These are phyloP conservation scores for Arthroderma sp. DNA, from an alignment of 2,329 filamentous ascomycete genomes.

Conservation along the genomic window DNA sequence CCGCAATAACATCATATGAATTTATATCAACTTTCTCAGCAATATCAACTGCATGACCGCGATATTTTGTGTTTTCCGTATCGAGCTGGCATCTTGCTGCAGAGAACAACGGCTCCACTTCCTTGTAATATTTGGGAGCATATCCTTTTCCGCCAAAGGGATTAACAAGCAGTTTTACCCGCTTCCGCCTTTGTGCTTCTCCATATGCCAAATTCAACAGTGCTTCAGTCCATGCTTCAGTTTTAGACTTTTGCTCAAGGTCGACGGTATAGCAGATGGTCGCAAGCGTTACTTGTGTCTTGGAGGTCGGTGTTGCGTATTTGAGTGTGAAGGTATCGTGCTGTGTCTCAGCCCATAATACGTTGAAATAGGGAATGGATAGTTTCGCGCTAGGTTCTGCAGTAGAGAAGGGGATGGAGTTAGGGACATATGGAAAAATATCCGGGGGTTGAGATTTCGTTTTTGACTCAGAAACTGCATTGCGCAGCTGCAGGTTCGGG, in stretches of 20 bases:
- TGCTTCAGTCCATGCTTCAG: slow-evolving; percentile 47
- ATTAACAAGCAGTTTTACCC: slow-evolving; percentile 81
- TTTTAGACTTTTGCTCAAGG: slow-evolving; percentile 36
- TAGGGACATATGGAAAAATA: not conserved
- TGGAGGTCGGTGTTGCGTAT: slow-evolving; percentile 51
- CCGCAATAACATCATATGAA: slow-evolving; percentile 70
- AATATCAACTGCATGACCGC: slow-evolving; percentile 68
- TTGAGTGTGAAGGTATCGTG: slow-evolving; percentile 53
- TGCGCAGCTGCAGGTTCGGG: not conserved
- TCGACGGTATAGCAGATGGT: slow-evolving; percentile 50
- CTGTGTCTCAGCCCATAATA: slow-evolving; percentile 65
- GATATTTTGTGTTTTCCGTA: slow-evolving; percentile 55
- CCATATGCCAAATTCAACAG: slow-evolving; percentile 61
- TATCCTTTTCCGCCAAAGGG: slow-evolving; percentile 75
- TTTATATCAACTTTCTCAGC: slow-evolving; percentile 63
- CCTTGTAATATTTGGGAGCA: slow-evolving; percentile 57
- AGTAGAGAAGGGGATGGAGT: not conserved
- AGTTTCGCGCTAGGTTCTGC: slow-evolving; percentile 1
- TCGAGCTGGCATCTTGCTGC: slow-evolving; percentile 69
- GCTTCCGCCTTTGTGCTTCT: slow-evolving; percentile 53
- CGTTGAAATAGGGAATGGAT: slow-evolving; percentile 65
- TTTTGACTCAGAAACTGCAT: not conserved
- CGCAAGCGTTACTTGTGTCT: slow-evolving; percentile 46
- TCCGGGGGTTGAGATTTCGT: not conserved
- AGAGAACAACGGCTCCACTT: slow-evolving; percentile 69